Conservation (phyloP, 2,329 filamentous ascomycete species). For the Leptographium radiaticola region DNA sequence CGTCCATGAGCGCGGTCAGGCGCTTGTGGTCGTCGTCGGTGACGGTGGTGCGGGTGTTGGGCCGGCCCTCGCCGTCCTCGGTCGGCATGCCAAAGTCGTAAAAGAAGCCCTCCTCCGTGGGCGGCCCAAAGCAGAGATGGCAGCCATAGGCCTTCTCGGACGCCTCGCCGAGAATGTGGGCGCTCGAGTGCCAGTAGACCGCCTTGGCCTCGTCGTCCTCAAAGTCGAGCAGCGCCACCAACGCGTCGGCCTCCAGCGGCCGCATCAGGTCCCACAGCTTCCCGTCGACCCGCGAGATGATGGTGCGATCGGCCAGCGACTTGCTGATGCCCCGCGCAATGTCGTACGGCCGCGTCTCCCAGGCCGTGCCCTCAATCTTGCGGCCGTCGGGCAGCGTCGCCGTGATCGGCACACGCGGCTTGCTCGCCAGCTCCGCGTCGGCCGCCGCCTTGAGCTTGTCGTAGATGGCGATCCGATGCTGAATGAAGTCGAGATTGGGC, state of each 20-base stretch:
- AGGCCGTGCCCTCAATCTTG: constrained; percentile 62
- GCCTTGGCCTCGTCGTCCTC: constrained; percentile 62
- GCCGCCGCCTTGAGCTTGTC: constrained; percentile 77
- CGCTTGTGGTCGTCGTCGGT: constrained; percentile 70
- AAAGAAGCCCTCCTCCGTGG: constrained; percentile 85
- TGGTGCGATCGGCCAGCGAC: constrained; percentile 72
- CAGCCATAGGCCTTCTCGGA: constrained; percentile 84
- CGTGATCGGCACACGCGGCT: constrained; percentile 61
- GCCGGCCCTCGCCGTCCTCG: constrained; percentile 26
- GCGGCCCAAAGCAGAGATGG: constrained; percentile 85
- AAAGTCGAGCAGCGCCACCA: constrained; percentile 75
- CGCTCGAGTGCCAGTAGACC: constrained; percentile 96
- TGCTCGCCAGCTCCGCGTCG: constrained; percentile 59
- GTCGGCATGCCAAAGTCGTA: constrained; percentile 87
- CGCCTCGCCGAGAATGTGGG: constrained; percentile 91
- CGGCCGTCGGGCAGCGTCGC: constrained; percentile 63
- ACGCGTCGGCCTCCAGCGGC: constrained; percentile 78
- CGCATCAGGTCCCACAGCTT: constrained; percentile 86
- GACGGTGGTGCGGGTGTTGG: constrained; percentile 34
- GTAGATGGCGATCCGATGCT: constrained; percentile 76
- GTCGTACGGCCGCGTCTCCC: constrained; percentile 78
- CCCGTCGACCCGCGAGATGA: constrained; percentile 76
- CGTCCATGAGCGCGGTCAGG: constrained; percentile 65
- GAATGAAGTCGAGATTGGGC: constrained; percentile 55
- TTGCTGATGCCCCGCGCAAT: constrained; percentile 71